phyloP scores from a whole-genome alignment of 169 alveolate genomes.

The Plasmodium yoelii region DNA sequence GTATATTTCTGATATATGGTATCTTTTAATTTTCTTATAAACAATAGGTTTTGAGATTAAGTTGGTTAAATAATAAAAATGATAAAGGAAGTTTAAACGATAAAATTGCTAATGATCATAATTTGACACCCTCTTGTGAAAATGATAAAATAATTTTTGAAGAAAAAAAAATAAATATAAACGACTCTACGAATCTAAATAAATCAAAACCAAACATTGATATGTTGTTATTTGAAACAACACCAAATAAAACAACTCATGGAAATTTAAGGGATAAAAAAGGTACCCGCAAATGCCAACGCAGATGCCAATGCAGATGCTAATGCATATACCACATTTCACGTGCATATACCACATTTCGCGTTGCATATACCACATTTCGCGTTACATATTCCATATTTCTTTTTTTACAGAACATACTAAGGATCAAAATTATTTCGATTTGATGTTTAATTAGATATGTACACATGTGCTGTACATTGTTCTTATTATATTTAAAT shows the following conservation, averaged over 20 bases:
- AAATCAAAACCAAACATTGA: constrained; percentile 59
- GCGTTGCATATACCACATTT: too few species aligned
- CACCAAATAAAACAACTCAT: constrained; percentile 37
- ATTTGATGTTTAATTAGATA: constrained; percentile 31
- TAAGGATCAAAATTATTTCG: constrained; percentile 39
- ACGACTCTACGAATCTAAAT: not conserved
- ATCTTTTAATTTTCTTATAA: not conserved
- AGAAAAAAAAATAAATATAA: constrained; percentile 6
- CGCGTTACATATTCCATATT: not conserved
- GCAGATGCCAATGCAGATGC: too few species aligned
- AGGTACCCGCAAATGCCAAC: constrained; percentile 14
- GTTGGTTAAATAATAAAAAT: constrained; percentile 41
- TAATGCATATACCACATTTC: too few species aligned
- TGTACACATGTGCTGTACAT: constrained; percentile 7
- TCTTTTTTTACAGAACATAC: constrained; percentile 19
- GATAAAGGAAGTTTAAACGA: constrained; percentile 3
- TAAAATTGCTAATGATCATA: constrained; percentile 5
- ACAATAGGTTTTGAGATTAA: constrained; percentile 55
- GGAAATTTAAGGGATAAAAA: constrained; percentile 11
- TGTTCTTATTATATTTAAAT: not conserved
- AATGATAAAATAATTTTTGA: constrained; percentile 22
- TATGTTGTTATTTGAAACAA: constrained; percentile 59
- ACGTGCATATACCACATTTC: too few species aligned
- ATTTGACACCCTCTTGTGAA: not conserved
- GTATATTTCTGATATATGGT: too few species aligned